These are phyloP conservation scores for Tephrocybe sp. DNA, from an alignment of 768 basidiomycete species.

Conservation along the genomic window DNA sequence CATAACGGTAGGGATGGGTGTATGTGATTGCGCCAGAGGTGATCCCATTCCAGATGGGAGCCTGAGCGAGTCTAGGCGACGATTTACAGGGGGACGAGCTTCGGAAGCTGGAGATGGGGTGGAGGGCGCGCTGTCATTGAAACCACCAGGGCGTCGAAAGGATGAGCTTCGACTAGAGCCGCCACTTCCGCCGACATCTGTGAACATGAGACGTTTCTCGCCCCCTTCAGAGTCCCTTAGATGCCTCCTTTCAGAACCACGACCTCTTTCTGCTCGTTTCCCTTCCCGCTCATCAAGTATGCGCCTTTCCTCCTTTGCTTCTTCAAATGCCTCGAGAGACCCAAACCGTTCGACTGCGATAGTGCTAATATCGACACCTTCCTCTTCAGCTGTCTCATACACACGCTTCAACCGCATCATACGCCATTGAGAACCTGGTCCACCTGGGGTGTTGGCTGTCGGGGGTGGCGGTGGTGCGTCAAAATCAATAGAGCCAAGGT, in stretches of 20 bases:
- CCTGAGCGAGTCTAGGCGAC: slow-evolving; percentile 60
- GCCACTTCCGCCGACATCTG: slow-evolving; percentile 58
- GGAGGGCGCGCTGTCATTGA: slow-evolving; percentile 48
- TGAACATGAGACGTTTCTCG: slow-evolving; percentile 66
- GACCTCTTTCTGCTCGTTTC: slow-evolving; percentile 39
- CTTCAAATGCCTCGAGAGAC: slow-evolving; percentile 79
- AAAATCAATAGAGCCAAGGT: slow-evolving; percentile 46
- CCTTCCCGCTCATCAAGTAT: slow-evolving; percentile 82
- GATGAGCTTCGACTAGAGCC: slow-evolving; percentile 79
- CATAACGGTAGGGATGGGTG: slow-evolving; percentile 90
- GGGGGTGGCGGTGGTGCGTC: slow-evolving; percentile 39
- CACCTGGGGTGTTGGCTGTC: slow-evolving; percentile 69
- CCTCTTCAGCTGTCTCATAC: slow-evolving; percentile 89
- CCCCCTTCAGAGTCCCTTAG: slow-evolving; percentile 39
- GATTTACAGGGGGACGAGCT: slow-evolving; percentile 38
- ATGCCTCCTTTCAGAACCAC: slow-evolving; percentile 27
- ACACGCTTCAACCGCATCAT: slow-evolving; percentile 94
- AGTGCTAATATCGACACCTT: slow-evolving; percentile 66
- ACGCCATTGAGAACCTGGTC: slow-evolving; percentile 93
- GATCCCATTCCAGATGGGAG: slow-evolving; percentile 59
- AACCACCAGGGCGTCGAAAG: slow-evolving; percentile 79
- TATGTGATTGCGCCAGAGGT: slow-evolving; percentile 60
- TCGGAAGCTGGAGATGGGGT: slow-evolving; percentile 58
- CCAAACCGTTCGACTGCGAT: slow-evolving; percentile 90
- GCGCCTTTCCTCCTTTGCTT: slow-evolving; percentile 82